These are phyloP conservation scores for Boechera stricta DNA, from an alignment of 345 rosid species.

Conservation along the genomic window DNA sequence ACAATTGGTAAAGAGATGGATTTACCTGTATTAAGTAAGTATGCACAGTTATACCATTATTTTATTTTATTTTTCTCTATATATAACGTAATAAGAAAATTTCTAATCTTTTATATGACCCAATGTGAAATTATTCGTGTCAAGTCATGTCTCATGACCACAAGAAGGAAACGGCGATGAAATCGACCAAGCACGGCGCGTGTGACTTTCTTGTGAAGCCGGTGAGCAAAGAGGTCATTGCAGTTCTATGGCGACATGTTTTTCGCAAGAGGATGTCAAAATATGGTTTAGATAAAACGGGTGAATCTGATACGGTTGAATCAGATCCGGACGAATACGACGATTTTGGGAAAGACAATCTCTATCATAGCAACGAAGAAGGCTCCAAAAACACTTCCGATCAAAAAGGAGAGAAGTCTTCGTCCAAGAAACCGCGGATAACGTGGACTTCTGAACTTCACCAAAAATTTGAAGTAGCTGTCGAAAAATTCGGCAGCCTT, in stretches of 20 bases:
- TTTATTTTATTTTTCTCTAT: neutral
- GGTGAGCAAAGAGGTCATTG: constrained; percentile 18
- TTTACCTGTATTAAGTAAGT: constrained; percentile 41
- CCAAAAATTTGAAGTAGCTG: constrained; percentile 7
- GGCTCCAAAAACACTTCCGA: constrained; percentile 9
- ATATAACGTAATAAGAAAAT: neutral
- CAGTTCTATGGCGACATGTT: constrained; percentile 42
- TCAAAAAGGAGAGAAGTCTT: neutral
- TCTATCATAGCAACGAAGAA: constrained; percentile 27
- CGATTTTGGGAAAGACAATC: neutral
- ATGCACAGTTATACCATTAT: neutral
- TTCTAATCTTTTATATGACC: neutral
- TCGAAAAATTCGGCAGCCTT: neutral
- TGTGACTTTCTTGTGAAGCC: constrained; percentile 42
- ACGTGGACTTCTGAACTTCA: constrained; percentile 40
- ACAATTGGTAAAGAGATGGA: constrained; percentile 21
- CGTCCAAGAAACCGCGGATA: constrained; percentile 34
- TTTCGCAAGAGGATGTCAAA: constrained; percentile 9
- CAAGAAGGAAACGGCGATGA: constrained; percentile 21
- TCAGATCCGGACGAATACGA: neutral
- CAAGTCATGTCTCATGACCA: constrained; percentile 36
- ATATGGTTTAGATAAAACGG: constrained; percentile 14
- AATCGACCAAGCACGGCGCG: constrained; percentile 21
- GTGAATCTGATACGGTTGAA: neutral
- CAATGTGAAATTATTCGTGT: neutral